phyloP scores from a whole-genome alignment of 345 rosid genomes.

The Eucalyptus lansdowneana region DNA sequence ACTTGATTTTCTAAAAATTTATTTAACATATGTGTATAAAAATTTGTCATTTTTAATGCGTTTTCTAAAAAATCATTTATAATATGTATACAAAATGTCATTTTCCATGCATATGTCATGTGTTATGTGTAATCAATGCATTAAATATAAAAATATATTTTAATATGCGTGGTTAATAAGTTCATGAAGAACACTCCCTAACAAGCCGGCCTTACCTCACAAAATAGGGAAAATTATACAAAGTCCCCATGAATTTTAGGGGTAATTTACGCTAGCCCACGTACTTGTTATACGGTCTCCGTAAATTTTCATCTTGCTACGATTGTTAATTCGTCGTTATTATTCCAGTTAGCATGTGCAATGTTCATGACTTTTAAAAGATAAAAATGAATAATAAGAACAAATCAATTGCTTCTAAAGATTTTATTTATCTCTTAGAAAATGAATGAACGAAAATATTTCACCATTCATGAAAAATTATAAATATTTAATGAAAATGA shows the following conservation, averaged over 20 bases:
- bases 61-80: too few species aligned
- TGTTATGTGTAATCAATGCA: too few species aligned
- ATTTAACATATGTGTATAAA: too few species aligned
- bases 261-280: not conserved
- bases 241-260: not conserved
- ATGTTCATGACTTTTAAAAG: too few species aligned
- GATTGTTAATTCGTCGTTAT: fast-evolving
- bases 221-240: not conserved
- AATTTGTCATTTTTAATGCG: too few species aligned
- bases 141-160: too few species aligned
- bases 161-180: not conserved
- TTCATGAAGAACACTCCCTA: not conserved
- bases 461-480: fast-evolving
- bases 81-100: not conserved
- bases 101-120: too few species aligned
- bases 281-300: too few species aligned
- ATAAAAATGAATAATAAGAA: too few species aligned
- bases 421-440: fast-evolving
- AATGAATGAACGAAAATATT: too few species aligned
- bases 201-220: not conserved
- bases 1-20: not conserved
- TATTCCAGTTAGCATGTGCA: not conserved
- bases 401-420: fast-evolving
- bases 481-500: too few species aligned
- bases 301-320: not conserved